Base-by-base conservation (phyloP, 345 rosid species). In the Citrus trifoliata region DNA sequence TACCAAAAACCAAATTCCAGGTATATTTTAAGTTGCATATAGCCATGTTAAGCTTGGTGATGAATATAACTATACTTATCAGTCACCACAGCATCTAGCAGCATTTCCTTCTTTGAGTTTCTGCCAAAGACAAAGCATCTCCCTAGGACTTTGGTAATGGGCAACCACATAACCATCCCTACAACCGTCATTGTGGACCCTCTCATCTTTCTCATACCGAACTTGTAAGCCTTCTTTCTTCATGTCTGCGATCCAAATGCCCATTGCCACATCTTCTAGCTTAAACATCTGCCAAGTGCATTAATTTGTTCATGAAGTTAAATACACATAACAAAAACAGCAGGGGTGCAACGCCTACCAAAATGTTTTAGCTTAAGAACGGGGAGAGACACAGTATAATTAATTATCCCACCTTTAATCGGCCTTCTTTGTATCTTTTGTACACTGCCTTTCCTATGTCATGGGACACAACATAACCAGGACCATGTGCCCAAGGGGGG, bases 261-360 rank as follows among this genome's bases (percentile, higher is more conserved):
- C 98, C 99, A 96, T 94, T 4, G 97, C 97, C 71, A 93, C 98
- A 73, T 96, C 99, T 90, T 94, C 98, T 67, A 96, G 92, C 91
- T 96, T 94, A 79, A 94, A 96, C 95, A 96, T 96, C 99, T 96
- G 90, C 63, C 56, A 70, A 13, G 71, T 32, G 22, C 28, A 25
- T 14, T 59, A 7, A 6, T 59, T 53, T 74, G 16, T 38, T 51
- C 37, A 53, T 46, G 58, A 25, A 63, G 78, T 8, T 62, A 18
- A 55, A 10, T 33, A 28, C 19, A 37, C 7, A 3, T 42, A 32
- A 70, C 48, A 38, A 55, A 3, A n/a, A 22, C 12, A 37, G 30
- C 8, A 21, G 37, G 3, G 12, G 62, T 13, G 30, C 16, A 30
- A 10, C 51, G 59, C 10, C 30, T 25, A 22, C 42, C n/a, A 48